Base-by-base conservation (phyloP, 2,329 filamentous ascomycete species). In the Aspergillus sp. region DNA sequence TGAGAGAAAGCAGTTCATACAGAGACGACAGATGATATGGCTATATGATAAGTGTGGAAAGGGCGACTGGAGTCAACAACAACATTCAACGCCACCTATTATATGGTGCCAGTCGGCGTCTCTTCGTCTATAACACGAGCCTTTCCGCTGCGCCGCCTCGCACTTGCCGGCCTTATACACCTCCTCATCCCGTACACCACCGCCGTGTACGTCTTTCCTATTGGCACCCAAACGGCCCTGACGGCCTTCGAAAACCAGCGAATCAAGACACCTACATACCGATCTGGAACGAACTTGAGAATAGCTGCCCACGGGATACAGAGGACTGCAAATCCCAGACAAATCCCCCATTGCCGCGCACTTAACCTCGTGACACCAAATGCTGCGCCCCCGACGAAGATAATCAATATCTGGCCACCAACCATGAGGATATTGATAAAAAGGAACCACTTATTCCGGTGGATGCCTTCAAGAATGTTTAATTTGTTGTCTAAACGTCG, bases 381-480 rank as follows among this genome's bases (percentile, higher is more conserved):
- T 1, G 93, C 91, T 6, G 80, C 77, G 30, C 91, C 90, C 62
- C 93, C 93, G 50, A 96, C 85, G 67, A 90, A 95, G 67, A 97
- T 84, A 71, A 98, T 98, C 74, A 97, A 83, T 20, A 95, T 80
- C 72, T 98, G 93, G 17, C 90, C 91, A 62, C 86, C 93, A 64
- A 93, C 86, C 89, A 98, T 97, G 72, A 96, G 81, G 58, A 82
- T 68, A 76, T 92, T 92, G 74, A 98, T 97, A 38, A 77, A 83
- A 36, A 96, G 84, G 78, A 98, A 98, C 81, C 96, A 96, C 77
- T 83, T 89, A 74, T 98, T 98, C 70, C 84, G 85, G 20, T 83
- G 83, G 56, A 98, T 84, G 52, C 91, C 91, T 71, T 97, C 93
- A 60, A 98, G 93, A 61, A 98, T 91, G 75, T 98, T 98, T 81